phyloP scores from a whole-genome alignment of 352 stramenopile species.

The Globisporangium acanthophoron region DNA sequence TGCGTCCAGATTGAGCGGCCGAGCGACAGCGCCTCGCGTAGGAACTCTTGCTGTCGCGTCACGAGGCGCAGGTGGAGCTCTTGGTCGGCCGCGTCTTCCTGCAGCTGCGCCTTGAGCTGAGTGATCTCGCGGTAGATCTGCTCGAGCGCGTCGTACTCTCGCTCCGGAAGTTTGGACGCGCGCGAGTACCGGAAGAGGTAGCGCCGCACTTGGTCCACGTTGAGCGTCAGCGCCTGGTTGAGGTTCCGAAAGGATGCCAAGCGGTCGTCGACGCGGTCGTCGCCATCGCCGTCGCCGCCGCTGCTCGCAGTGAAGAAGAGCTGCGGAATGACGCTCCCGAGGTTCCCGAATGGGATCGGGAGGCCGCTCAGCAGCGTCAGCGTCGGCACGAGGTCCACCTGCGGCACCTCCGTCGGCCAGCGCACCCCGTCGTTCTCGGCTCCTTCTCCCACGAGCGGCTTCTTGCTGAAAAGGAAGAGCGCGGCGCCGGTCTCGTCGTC shows the following conservation, averaged over 20 bases:
- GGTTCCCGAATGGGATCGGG: conserved; percentile 95
- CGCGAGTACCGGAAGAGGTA: conserved; percentile 69
- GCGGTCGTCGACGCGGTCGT: not conserved
- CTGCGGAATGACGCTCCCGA: conserved; percentile 91
- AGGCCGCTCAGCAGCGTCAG: conserved; percentile 91
- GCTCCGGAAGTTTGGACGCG: conserved; percentile 56
- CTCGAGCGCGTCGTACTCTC: conserved; percentile 55
- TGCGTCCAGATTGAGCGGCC: conserved; percentile 84
- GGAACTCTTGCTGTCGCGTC: conserved; percentile 41
- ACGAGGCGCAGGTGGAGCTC: conserved; percentile 32
- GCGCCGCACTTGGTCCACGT: conserved; percentile 79
- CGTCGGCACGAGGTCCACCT: conserved; percentile 97
- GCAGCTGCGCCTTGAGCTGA: conserved; percentile 23
- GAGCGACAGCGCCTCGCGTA: conserved; percentile 57
- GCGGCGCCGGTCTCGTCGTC: conserved; percentile 94
- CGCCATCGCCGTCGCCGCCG: not conserved
- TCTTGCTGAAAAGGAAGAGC: conserved; percentile 90
- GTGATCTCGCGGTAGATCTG: conserved; percentile 34
- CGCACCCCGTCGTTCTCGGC: not conserved
- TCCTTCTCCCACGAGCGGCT: conserved; percentile 22
- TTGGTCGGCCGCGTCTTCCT: conserved; percentile 14
- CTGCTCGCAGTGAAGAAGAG: conserved; percentile 41
- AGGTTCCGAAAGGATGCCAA: conserved; percentile 36
- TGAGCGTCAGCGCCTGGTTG: conserved; percentile 69
- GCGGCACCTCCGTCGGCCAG: conserved; percentile 51